Evolutionary conservation across 2,329 filamentous ascomycete genomes (phyloP).

Genomic region (Fusarium algeriense): DNA sequence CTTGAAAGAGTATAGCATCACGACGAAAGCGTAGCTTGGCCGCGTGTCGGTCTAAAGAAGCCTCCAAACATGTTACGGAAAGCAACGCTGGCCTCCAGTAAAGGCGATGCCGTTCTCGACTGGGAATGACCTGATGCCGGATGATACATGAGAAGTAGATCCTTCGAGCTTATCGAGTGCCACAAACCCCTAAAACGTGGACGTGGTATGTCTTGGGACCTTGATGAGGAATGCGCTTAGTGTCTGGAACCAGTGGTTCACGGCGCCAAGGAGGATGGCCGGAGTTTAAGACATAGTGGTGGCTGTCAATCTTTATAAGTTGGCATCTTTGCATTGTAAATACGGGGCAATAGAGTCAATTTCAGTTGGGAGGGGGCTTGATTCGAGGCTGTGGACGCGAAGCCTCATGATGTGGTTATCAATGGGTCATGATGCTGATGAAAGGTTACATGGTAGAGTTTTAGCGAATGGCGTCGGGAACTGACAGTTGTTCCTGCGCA

Average conservation of each 20-base stretch:
- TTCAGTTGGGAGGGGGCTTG: background rate
- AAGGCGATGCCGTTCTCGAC: constrained; percentile 26
- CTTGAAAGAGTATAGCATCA: constrained; percentile 17
- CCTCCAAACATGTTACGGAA: constrained; percentile 25
- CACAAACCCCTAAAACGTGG: constrained; percentile 35
- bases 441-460: background rate
- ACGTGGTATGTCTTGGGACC: constrained; percentile 33
- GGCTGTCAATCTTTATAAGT: background rate
- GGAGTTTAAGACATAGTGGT: constrained; percentile 11
- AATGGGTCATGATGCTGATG: constrained; percentile 13
- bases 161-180: constrained; percentile 15
- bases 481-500: constrained; percentile 34
- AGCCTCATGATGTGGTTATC: constrained; percentile 4
- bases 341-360: background rate
- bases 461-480: constrained; percentile 6
- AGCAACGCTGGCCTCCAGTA: constrained; percentile 24
- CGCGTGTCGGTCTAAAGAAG: constrained; percentile 10
- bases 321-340: background rate
- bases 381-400: background rate
- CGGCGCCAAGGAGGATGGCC: constrained; percentile 10
- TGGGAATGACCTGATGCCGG: constrained; percentile 10
- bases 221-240: constrained; percentile 34
- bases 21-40: constrained; percentile 31
- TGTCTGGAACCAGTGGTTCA: constrained; percentile 25
- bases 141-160: constrained; percentile 11